phyloP scores from a whole-genome alignment of 2,329 filamentous ascomycete genomes.

The Ascochyta clinopodiicola region DNA sequence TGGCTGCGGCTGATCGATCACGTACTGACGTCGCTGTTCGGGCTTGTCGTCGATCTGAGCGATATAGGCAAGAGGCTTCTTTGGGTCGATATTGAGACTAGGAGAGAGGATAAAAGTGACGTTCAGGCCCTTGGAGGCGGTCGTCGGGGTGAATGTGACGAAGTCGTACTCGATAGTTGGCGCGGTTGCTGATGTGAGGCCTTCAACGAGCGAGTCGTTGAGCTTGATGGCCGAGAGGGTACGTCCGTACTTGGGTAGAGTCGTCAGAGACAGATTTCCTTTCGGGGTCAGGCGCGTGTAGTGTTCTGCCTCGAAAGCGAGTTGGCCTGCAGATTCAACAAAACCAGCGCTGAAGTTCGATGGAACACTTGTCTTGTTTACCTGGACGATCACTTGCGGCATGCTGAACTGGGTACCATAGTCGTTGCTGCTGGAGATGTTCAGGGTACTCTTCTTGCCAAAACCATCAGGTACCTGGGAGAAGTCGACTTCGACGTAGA shows the following conservation, averaged over 20 bases:
- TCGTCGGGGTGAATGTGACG: slow-evolving; percentile 44
- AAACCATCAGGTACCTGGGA: slow-evolving; percentile 33
- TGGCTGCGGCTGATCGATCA: slow-evolving; percentile 51
- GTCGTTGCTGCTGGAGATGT: slow-evolving; percentile 42
- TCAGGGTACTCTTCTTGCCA: slow-evolving; percentile 39
- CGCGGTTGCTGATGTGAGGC: slow-evolving; percentile 35
- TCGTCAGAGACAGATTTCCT: slow-evolving; percentile 36
- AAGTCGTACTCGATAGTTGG: slow-evolving; percentile 48
- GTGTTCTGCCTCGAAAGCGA: slow-evolving; percentile 49
- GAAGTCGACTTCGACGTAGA: slow-evolving; percentile 50
- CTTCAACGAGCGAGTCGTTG: slow-evolving; percentile 32
- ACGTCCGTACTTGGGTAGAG: slow-evolving; percentile 46
- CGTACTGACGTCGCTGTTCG: slow-evolving; percentile 50
- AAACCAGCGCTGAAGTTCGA: slow-evolving; percentile 42
- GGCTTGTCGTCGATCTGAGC: slow-evolving; percentile 54
- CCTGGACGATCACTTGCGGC: slow-evolving; percentile 40
- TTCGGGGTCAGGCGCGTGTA: slow-evolving; percentile 41
- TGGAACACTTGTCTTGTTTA: slow-evolving; percentile 46
- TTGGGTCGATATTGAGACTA: slow-evolving; percentile 60
- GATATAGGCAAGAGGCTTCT: slow-evolving; percentile 58
- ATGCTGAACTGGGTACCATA: slow-evolving; percentile 48
- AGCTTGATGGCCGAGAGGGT: slow-evolving; percentile 47
- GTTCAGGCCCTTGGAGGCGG: slow-evolving; percentile 41
- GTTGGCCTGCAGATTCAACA: slow-evolving; percentile 44
- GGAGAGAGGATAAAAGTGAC: slow-evolving; percentile 52